Conservation (phyloP, 2,329 filamentous ascomycete genomes). For the Microcyclospora tardicrescens region DNA sequence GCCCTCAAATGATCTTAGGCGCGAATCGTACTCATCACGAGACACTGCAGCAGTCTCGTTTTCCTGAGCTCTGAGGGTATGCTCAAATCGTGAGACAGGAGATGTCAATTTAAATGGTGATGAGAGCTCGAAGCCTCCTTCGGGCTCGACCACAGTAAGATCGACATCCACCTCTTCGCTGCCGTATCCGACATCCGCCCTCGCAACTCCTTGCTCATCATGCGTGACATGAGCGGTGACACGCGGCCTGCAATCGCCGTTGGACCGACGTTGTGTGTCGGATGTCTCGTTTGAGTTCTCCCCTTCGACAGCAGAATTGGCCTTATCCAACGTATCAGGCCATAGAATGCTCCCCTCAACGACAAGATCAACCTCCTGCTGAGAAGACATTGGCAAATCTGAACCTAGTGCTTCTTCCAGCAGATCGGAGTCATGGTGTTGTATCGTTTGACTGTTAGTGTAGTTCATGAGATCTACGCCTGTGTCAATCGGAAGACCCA, state of each 20-base stretch:
- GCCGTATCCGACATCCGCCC: background rate
- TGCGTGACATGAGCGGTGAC: too few species aligned
- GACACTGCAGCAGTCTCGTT: too few species aligned
- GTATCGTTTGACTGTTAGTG: background rate
- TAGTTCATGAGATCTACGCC: background rate
- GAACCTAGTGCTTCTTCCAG: conserved; percentile 1
- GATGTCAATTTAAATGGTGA: conserved; percentile 3
- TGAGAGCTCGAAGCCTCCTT: conserved; percentile 13
- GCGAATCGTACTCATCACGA: too few species aligned
- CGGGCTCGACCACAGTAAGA: conserved; percentile 16
- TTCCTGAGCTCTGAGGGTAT: too few species aligned
- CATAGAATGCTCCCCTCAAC: conserved; percentile 4
- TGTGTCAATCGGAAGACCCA: too few species aligned
- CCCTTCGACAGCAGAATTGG: background rate
- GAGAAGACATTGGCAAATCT: conserved; percentile 3
- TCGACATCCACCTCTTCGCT: conserved; percentile 10
- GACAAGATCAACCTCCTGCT: conserved; percentile 6
- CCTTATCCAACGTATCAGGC: conserved; percentile 2
- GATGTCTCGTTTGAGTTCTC: background rate
- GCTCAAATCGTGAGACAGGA: too few species aligned
- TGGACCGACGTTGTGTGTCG: background rate
- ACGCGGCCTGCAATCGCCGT: background rate
- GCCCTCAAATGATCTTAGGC: too few species aligned
- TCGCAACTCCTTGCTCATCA: too few species aligned
- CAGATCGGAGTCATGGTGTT: background rate